These are phyloP conservation scores for Agapanthus africanus DNA, from an alignment of 106 monocot genomes.

Conservation along the genomic window DNA sequence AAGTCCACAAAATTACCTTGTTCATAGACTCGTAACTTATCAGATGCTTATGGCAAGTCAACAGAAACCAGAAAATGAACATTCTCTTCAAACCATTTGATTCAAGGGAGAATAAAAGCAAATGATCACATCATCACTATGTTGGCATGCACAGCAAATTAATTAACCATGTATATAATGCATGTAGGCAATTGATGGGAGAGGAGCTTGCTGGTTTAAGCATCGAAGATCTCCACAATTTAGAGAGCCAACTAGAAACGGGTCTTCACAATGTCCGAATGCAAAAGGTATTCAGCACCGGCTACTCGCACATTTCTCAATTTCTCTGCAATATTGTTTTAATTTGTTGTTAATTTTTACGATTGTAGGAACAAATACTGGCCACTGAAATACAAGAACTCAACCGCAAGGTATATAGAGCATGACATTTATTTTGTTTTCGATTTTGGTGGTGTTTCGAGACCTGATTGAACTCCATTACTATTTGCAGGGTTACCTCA, in stretches of 20 bases:
- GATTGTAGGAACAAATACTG: constrained; percentile 23
- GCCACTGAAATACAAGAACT: constrained; percentile 31
- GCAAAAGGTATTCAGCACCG: constrained; percentile 22
- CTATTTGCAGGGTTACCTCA: constrained; percentile 13
- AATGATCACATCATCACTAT: background rate
- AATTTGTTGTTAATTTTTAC: background rate
- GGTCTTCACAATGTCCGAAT: constrained; percentile 15
- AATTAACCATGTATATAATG: background rate
- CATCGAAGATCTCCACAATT: constrained; percentile 20
- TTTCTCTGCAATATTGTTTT: background rate
- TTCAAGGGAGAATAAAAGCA: background rate
- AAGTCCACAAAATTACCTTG: background rate
- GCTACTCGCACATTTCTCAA: background rate
- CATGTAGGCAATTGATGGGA: constrained; percentile 22
- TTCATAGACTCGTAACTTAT: background rate
- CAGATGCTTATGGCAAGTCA: background rate
- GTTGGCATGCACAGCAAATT: background rate
- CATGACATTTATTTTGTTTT: background rate
- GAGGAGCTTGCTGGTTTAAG: constrained; percentile 21
- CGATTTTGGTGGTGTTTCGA: background rate
- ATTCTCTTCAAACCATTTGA: background rate
- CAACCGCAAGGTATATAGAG: constrained; percentile 16
- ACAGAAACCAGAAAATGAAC: background rate
- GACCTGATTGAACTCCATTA: background rate
- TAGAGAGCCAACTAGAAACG: constrained; percentile 32